Evolutionary conservation across 352 stramenopile genomes (phyloP), one percentile per base, ranked within the genome.

Genomic region (Globisporangium spiculum): DNA sequence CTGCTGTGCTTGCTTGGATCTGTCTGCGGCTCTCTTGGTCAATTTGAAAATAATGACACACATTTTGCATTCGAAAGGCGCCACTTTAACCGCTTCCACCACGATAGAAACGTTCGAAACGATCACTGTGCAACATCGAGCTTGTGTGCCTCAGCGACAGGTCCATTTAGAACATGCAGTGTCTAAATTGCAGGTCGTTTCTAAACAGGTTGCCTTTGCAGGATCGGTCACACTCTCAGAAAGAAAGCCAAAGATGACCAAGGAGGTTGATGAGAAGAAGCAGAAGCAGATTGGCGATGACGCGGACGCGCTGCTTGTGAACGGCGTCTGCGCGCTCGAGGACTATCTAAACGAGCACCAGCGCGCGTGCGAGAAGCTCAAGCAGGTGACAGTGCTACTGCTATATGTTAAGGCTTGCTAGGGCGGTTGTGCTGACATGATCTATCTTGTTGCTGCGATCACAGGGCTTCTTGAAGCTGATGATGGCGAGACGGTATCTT

Each of bases 391-490:
- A 18, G 22, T 44, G 14, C 20, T 27, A 12, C 12, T 24, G 3
- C 4, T 58, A 8, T 18, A 4, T 22, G n/a, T 34, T 16, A 48
- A 3, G 38, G 38, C 38, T n/a, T 12, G 38, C 16, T 4, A 16
- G 14, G 4, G 14, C 38, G 22, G 8, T 58, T 34, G 26, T 38
- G 53, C 12, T 58, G 14, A 18, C 10, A 32, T 36, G n/a, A 8
- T 32, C 24, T 36, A 38, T 38, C 34, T 10, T 38, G 8, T 38
- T 38, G 14, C 38, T 38, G 53, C 34, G 48, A 12, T 6, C 50
- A n/a, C 66, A 92, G 84, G 84, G 79, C 24, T 90, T 90, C 68
- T 60, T 92, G n/a, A 89, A 88, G 76, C 76, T 90, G 32, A 83
- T 80, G 30, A 90, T 83, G 72, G 81, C 82, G 22, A 79, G 74